A percentile compares a stretch with the other conserved stretches of the same genome.
These are phyloP conservation scores for Trichoderma oligosporum DNA, from an alignment of 2,329 filamentous ascomycete genomes.

Conservation along the genomic window DNA sequence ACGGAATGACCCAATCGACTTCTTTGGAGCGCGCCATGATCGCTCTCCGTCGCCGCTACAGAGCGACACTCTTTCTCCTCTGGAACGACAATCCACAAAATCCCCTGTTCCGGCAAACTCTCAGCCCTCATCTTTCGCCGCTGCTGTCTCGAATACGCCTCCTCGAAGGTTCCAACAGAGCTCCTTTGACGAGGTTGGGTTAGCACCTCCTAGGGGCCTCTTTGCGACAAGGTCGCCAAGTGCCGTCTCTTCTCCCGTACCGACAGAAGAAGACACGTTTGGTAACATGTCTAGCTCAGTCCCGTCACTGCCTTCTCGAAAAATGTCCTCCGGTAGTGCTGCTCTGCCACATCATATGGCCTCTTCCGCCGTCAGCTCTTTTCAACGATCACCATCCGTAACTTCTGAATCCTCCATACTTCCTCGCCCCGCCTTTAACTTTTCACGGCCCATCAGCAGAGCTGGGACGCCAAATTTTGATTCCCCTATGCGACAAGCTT, in stretches of 20 bases:
- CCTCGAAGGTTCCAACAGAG: conserved; percentile 44
- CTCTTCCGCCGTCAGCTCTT: conserved; percentile 59
- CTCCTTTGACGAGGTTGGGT: conserved; percentile 49
- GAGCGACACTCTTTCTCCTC: conserved; percentile 33
- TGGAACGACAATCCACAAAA: conserved; percentile 28
- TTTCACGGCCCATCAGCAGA: conserved; percentile 83
- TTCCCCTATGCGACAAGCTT: conserved; percentile 58
- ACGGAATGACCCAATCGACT: conserved; percentile 38
- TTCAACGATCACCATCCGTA: conserved; percentile 76
- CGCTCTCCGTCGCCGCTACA: conserved; percentile 55
- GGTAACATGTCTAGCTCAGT: conserved; percentile 51
- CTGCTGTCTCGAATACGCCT: conserved; percentile 36
- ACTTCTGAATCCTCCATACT: conserved; percentile 75
- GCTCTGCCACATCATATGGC: conserved; percentile 40
- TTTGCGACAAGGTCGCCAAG: conserved; percentile 56
- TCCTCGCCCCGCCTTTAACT: conserved; percentile 80
- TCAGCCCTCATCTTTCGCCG: conserved; percentile 36
- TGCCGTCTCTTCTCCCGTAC: conserved; percentile 56
- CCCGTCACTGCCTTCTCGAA: conserved; percentile 66
- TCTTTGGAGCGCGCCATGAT: conserved; percentile 54
- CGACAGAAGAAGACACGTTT: conserved; percentile 66
- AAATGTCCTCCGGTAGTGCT: conserved; percentile 68
- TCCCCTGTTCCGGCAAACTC: conserved; percentile 35
- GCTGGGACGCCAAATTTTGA: conserved; percentile 59
- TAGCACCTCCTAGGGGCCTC: conserved; percentile 49